A percentile compares a stretch with the other conserved stretches of the same genome.
phyloP scores from a whole-genome alignment of 1,284 basidiomycete species.

The Taiwanofungus camphoratus region DNA sequence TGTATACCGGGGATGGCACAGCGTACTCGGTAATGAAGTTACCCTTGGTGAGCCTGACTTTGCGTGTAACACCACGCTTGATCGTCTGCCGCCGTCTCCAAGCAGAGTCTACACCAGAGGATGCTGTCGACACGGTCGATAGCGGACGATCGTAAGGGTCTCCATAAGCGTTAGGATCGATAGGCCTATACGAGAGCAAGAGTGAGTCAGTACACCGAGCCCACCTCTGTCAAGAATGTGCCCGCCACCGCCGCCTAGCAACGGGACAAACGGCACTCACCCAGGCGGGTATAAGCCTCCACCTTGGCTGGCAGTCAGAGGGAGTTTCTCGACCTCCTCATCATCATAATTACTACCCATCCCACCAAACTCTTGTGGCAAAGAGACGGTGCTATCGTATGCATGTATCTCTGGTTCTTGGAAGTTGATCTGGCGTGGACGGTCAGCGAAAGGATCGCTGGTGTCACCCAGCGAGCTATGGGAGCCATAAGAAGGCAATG shows the following conservation, averaged over 20 bases:
- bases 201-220: conserved; percentile 3
- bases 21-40: conserved; percentile 89
- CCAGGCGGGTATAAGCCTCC: conserved; percentile 66
- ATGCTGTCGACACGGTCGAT: conserved; percentile 59
- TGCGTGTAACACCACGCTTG: conserved; percentile 87
- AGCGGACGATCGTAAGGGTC: conserved; percentile 62
- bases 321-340: conserved; percentile 70
- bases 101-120: conserved; percentile 65
- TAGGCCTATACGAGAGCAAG: conserved; percentile 34
- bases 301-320: conserved; percentile 55
- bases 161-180: conserved; percentile 58
- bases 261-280: conserved; percentile 36
- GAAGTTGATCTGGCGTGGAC: conserved; percentile 53
- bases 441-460: conserved; percentile 68
- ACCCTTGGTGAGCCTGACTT: conserved; percentile 88
- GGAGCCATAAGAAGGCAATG: conserved; percentile 36
- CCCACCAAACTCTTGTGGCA: conserved; percentile 49
- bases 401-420: conserved; percentile 42
- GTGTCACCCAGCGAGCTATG: conserved; percentile 26
- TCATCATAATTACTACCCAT: conserved; percentile 41
- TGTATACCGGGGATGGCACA: conserved; percentile 85
- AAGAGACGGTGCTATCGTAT: conserved; percentile 47
- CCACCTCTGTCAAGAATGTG: too few species aligned
- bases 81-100: conserved; percentile 89
- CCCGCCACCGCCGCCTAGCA: not conserved